A percentile compares a stretch with the other conserved stretches of the same genome.
These are phyloP conservation scores for Eimeria maxima DNA, from an alignment of 169 alveolate genomes.

Conservation along the genomic window DNA sequence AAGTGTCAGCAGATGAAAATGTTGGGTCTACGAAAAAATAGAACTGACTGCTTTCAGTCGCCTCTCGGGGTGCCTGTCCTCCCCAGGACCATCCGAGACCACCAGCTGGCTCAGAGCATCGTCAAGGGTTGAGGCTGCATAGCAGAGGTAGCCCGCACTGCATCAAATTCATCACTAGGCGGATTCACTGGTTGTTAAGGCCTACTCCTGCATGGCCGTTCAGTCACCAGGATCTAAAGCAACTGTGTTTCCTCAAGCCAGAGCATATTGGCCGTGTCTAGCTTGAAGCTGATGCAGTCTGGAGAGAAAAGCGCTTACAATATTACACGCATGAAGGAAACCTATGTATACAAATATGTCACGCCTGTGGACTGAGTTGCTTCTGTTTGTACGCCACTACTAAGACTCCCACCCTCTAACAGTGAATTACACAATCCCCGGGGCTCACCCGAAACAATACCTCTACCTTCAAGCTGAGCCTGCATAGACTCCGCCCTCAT, in stretches of 20 bases:
- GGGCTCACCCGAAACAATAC: conserved; percentile 49
- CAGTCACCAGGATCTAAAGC: background rate
- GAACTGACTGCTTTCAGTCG: conserved; percentile 74
- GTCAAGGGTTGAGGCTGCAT: conserved; percentile 68
- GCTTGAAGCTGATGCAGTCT: background rate
- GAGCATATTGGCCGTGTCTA: background rate
- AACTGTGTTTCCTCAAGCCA: background rate
- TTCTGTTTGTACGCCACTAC: too few relatives aligned
- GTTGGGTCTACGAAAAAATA: background rate
- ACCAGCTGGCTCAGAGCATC: conserved; percentile 76
- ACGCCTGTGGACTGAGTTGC: too few relatives aligned
- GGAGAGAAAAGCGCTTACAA: background rate
- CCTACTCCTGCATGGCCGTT: background rate
- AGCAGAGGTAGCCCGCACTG: background rate
- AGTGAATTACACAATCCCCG: background rate
- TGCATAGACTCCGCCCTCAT: conserved; percentile 64
- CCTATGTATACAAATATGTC: too few relatives aligned
- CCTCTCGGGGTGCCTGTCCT: conserved; percentile 79
- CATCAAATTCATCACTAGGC: background rate
- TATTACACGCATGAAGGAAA: background rate
- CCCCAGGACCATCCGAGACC: conserved; percentile 40
- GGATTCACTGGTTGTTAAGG: background rate
- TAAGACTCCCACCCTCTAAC: background rate
- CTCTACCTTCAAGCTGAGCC: conserved; percentile 62
- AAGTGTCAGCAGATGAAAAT: background rate